Evolutionary conservation across 2,329 filamentous ascomycete species (phyloP).

Genomic region (Fusarium dlaminii): DNA sequence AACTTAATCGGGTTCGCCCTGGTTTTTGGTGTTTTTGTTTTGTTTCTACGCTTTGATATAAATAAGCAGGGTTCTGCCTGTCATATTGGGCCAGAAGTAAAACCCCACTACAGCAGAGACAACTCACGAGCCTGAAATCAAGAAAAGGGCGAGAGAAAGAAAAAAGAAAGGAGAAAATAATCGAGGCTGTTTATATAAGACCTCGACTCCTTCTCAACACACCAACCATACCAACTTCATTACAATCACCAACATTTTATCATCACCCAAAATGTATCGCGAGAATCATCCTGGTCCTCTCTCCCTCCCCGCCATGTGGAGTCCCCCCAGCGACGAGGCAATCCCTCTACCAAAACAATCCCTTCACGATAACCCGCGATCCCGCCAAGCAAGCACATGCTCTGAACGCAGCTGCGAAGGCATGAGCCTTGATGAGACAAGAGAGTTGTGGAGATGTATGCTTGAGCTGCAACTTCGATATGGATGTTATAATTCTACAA

Average conservation of each 20-base stretch:
- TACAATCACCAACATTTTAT: neutral
- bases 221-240: neutral
- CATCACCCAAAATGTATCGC: slow-evolving; percentile 31
- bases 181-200: slow-evolving; percentile 12
- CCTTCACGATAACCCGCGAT: slow-evolving; percentile 11
- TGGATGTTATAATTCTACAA: slow-evolving; percentile 60
- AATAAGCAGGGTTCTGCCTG: slow-evolving; percentile 30
- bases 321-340: slow-evolving; percentile 24
- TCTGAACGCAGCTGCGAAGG: slow-evolving; percentile 45
- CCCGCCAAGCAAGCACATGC: slow-evolving; percentile 42
- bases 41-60: slow-evolving; percentile 6
- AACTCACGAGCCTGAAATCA: slow-evolving; percentile 38
- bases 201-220: neutral
- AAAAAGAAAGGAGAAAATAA: neutral
- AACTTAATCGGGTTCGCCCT: neutral
- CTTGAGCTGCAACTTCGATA: slow-evolving; percentile 57
- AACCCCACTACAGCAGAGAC: slow-evolving; percentile 36
- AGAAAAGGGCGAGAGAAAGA: neutral
- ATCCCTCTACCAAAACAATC: slow-evolving; percentile 24
- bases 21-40: neutral
- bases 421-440: slow-evolving; percentile 52
- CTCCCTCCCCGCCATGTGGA: slow-evolving; percentile 37
- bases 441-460: slow-evolving; percentile 59
- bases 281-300: slow-evolving; percentile 33
- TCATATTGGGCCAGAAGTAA: slow-evolving; percentile 12